Evolutionary conservation across 73 alveolate genomes (phyloP), one percentile per base, ranked within the genome.

Genomic region (Blepharisma stoltei): DNA sequence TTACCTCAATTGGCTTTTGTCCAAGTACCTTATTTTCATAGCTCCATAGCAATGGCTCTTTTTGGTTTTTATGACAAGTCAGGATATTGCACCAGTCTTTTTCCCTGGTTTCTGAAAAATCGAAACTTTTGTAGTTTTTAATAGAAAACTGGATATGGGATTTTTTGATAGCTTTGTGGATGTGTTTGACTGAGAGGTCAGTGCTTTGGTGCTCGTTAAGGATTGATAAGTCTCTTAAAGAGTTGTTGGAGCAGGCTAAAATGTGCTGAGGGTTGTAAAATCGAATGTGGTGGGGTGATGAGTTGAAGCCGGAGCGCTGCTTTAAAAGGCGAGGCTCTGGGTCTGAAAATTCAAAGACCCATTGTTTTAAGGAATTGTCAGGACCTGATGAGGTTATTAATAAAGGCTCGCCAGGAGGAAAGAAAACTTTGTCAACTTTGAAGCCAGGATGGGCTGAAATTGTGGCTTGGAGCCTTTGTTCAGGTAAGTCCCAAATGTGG

Each of bases 31-130:
- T 83, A 81, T 92, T 92, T 54, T 83, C 95, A 80, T 81, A 78
- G 14, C 82, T 69, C 88, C 92, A 92, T 53, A 92, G 79, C 53
- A 83, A 78, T 1, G 95, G 96, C 38, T 21, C 53, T 2, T 80
- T 53, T 48, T 45, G 18, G 54, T 81, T 92, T 45, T 81, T 83
- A 75, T 88, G 83, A 70, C 92, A 83, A 54, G 97, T 86, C 7
- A 91, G 82, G 50, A 94, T 78, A 81, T 94, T 94, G 21, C 88
- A 71, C 98, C 98, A 94, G 81, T 94, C 98, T 81, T 92, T 81
- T 87, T 94, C 97, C 78, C 97, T 86, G 54, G 87, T 82, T 77
- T 86, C 95, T 55, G 89, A 76, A 76, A 86, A 94, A 67, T 86
- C 93, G 79, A 94, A 89, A 55, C 77, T 54, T 32, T 85, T 69